phyloP scores from a whole-genome alignment of 129 eudicot genomes.

The Flaveria brownii region DNA sequence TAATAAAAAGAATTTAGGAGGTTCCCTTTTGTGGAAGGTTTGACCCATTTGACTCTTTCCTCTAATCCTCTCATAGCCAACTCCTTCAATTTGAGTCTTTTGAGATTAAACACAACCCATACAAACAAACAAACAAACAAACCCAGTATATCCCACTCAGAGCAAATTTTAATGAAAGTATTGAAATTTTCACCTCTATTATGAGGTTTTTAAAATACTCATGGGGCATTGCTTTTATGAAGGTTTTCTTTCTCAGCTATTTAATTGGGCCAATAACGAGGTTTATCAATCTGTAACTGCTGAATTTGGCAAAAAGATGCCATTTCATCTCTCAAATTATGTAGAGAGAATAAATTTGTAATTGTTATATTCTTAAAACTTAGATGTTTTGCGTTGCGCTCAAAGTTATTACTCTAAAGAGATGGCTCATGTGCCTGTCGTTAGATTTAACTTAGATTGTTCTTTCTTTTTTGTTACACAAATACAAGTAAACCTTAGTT shows the following conservation, averaged over 20 bases:
- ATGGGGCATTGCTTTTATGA: neutral
- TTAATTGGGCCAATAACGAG: neutral
- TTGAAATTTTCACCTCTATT: neutral
- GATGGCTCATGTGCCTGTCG: neutral
- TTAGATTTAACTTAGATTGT: neutral
- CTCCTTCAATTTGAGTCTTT: neutral
- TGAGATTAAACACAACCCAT: constrained; percentile 4
- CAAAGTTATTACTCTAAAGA: constrained; percentile 6
- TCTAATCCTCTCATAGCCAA: neutral
- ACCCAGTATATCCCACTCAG: too few relatives aligned
- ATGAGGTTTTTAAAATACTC: neutral
- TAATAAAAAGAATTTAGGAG: neutral
- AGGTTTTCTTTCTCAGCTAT: neutral
- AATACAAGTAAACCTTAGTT: constrained; percentile 3
- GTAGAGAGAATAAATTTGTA: neutral
- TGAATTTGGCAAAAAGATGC: constrained; percentile 9
- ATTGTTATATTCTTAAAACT: neutral
- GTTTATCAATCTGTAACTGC: neutral
- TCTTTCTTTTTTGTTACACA: neutral
- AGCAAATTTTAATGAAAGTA: neutral
- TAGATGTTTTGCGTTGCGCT: neutral
- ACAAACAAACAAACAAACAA: neutral
- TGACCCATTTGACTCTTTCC: neutral
- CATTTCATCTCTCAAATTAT: neutral
- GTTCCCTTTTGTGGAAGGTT: neutral